Percentiles rank a stretch among this genome's conserved stretches.
Conservation (phyloP, 306 rosid species). For the Lagenaria siceraria region DNA sequence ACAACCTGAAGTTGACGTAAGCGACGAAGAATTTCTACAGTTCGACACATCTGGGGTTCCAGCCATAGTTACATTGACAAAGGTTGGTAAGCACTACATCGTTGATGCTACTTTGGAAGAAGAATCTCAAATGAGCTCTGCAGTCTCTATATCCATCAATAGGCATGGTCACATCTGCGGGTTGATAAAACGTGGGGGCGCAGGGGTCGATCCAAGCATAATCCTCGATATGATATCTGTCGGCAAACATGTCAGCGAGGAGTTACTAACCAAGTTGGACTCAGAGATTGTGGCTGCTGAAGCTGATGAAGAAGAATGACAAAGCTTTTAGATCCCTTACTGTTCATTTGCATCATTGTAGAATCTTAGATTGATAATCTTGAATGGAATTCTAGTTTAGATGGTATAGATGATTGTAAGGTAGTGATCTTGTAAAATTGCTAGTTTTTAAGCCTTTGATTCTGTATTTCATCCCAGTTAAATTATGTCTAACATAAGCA, state of each 20-base stretch:
- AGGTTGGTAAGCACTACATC: conserved; percentile 79
- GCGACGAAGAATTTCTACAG: conserved; percentile 84
- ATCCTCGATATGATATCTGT: conserved; percentile 80
- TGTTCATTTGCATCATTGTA: not conserved
- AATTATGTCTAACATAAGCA: not conserved
- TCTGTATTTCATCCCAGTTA: not conserved
- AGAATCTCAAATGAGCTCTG: conserved; percentile 85
- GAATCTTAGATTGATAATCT: not conserved
- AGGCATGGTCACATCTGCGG: conserved; percentile 64
- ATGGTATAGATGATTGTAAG: not conserved
- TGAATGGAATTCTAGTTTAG: not conserved
- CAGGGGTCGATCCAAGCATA: conserved; percentile 70
- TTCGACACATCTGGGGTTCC: conserved; percentile 80
- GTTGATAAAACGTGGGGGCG: conserved; percentile 69
- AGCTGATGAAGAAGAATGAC: conserved; percentile 39
- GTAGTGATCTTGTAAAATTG: not conserved
- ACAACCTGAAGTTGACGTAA: conserved; percentile 62
- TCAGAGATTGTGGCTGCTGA: conserved; percentile 79
- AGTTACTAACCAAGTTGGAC: conserved; percentile 53
- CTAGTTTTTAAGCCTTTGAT: not conserved
- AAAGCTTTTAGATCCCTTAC: not conserved
- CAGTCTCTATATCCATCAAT: conserved; percentile 61
- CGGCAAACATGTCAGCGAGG: conserved; percentile 61
- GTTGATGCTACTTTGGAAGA: conserved; percentile 83
- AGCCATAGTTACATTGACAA: conserved; percentile 69